phyloP scores from a whole-genome alignment of 2,329 filamentous ascomycete species.

The Colletotrichum limetticola region DNA sequence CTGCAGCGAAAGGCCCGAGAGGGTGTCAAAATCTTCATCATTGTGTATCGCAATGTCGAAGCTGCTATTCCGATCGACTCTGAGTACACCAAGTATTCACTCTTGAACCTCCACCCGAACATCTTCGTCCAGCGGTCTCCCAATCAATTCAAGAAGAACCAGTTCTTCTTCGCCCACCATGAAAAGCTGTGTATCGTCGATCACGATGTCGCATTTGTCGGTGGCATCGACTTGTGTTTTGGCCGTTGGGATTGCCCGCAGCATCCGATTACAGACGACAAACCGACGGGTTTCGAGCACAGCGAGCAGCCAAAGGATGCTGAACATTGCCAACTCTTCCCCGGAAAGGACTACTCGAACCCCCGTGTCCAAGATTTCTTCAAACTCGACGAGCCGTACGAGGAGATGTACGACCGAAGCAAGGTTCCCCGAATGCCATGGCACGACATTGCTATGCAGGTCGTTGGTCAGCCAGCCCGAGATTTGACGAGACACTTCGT shows the following conservation, averaged over 20 bases:
- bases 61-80: slow-evolving; percentile 98
- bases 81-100: slow-evolving; percentile 96
- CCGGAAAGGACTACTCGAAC: slow-evolving; percentile 98
- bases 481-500: slow-evolving; percentile 97
- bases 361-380: slow-evolving; percentile 96
- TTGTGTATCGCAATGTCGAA: slow-evolving; percentile 97
- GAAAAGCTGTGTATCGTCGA: slow-evolving; percentile 98
- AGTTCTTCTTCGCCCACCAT: slow-evolving; percentile 99
- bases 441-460: slow-evolving; percentile 98
- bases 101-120: slow-evolving; percentile 95
- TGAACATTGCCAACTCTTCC: slow-evolving; percentile 95
- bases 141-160: slow-evolving; percentile 98
- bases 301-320: slow-evolving; percentile 83
- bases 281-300: slow-evolving; percentile 91
- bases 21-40: slow-evolving; percentile 97
- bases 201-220: slow-evolving; percentile 94
- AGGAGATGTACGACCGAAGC: slow-evolving; percentile 97
- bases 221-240: slow-evolving; percentile 96
- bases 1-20: slow-evolving; percentile 94
- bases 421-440: slow-evolving; percentile 95
- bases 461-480: slow-evolving; percentile 93
- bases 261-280: slow-evolving; percentile 91
- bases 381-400: slow-evolving; percentile 90
- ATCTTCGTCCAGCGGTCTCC: slow-evolving; percentile 96
- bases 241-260: slow-evolving; percentile 97